Base-by-base conservation (phyloP, 306 rosid species). In the Vachellia collinsii region DNA sequence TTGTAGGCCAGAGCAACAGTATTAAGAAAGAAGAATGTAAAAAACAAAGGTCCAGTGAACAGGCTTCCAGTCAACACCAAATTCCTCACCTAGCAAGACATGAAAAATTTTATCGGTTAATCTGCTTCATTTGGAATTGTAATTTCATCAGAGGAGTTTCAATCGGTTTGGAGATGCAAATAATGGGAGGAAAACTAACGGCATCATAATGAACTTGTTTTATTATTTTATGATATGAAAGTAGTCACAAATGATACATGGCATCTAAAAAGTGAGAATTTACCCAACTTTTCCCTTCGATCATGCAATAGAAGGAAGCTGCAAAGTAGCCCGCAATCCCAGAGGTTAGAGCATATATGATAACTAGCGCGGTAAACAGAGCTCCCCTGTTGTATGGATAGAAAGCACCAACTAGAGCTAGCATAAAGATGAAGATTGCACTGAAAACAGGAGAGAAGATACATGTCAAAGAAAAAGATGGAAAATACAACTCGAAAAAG, bases 61-160 rank as follows among this genome's bases (percentile, higher is more conserved):
- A 81, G 65, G 84, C 84, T 81, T 75, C 80, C 84, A 13, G 80
- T 81, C 53, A 81, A 69, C 59, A 81, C 16, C 80, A 81, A 81
- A 81, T 81, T 81, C 22, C 77, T 68, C 77, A 68, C 84, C 84
- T 81, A 66, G 43, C 43, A 67, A 19, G 56, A 53, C 80, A 74
- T 29, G 34, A 29, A 29, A 29, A 29, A 29, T 29, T 29, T 29
- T 29, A 29, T 29, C 34, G 34, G 34, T 29, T 29, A 29, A 29
- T 29, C 1, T 2, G 34, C 34, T 29, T 29, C 2, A 29, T 29
- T 29, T 29, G 34, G 34, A 29, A 29, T 29, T 29, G 34, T 29
- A 29, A 29, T 29, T 29, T 29, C 34, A 29, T 29, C 47, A 19
- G n/a, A 22, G n/a, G 23, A 29, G 50, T 13, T 39, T 19, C 51